These are phyloP conservation scores for Piper betle DNA, from an alignment of 164 flowering plant genomes.

Conservation along the genomic window DNA sequence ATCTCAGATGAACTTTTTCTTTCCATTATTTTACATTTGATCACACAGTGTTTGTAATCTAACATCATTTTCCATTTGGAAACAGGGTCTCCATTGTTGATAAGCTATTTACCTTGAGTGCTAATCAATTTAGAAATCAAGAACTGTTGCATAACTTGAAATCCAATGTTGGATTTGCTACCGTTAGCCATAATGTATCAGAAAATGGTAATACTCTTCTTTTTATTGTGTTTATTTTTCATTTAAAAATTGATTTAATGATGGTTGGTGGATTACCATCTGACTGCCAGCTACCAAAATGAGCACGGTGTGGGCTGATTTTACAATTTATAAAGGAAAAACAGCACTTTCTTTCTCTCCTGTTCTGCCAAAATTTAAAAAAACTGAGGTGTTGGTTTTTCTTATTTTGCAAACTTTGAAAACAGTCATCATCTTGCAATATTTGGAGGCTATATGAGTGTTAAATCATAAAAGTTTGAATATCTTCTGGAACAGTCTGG, in stretches of 20 bases:
- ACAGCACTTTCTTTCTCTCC: conserved; percentile 60
- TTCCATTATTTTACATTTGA: too few species aligned
- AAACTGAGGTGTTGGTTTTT: conserved; percentile 20
- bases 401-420: neutral
- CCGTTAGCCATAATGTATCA: neutral
- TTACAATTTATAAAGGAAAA: conserved; percentile 69
- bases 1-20: too few species aligned
- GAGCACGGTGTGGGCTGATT: conserved; percentile 22
- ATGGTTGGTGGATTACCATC: neutral
- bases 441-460: neutral
- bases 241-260: neutral
- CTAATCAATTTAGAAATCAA: neutral
- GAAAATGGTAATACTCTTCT: neutral
- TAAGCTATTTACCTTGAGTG: neutral
- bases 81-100: neutral
- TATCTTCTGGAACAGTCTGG: neutral
- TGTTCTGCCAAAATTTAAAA: conserved; percentile 42
- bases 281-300: neutral
- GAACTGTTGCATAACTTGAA: neutral
- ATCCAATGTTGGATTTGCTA: neutral
- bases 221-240: too few species aligned
- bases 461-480: neutral
- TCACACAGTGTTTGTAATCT: too few species aligned
- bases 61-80: neutral
- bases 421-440: neutral